phyloP scores from a whole-genome alignment of 2,329 filamentous ascomycete genomes.

The Curvularia verruculosa region DNA sequence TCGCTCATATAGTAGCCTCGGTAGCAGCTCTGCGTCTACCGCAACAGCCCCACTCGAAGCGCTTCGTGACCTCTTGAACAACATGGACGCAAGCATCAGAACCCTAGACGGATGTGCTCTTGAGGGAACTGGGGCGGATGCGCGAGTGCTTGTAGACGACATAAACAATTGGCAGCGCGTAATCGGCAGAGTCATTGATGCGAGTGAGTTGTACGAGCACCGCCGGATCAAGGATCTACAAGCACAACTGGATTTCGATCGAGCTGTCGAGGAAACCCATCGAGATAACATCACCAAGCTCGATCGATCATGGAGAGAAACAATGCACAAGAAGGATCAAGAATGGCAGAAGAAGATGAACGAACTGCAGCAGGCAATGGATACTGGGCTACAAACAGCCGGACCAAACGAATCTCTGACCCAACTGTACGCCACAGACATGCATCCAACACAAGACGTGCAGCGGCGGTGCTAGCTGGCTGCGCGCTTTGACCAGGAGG shows the following conservation, averaged over 20 bases:
- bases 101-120: not conserved
- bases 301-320: not conserved
- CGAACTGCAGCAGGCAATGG: constrained; percentile 2
- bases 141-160: not conserved
- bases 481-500: not conserved
- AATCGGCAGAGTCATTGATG: constrained; percentile 1
- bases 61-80: constrained; percentile 1
- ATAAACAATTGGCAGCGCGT: not conserved
- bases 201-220: constrained; percentile 4
- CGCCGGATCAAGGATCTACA: constrained; percentile 2
- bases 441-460: not conserved
- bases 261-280: not conserved
- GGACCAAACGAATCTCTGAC: not conserved
- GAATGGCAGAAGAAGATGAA: constrained; percentile 4
- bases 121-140: not conserved
- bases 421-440: not conserved
- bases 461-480: not conserved
- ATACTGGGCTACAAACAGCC: not conserved
- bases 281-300: not conserved
- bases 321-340: constrained; percentile 4
- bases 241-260: constrained; percentile 8
- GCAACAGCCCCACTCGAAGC: not conserved
- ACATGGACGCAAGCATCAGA: not conserved
- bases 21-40: constrained; percentile 4
- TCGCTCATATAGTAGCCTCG: constrained; percentile 3